Base-by-base conservation (phyloP, 2,329 filamentous ascomycete species). In the Colletotrichum eleusines region DNA sequence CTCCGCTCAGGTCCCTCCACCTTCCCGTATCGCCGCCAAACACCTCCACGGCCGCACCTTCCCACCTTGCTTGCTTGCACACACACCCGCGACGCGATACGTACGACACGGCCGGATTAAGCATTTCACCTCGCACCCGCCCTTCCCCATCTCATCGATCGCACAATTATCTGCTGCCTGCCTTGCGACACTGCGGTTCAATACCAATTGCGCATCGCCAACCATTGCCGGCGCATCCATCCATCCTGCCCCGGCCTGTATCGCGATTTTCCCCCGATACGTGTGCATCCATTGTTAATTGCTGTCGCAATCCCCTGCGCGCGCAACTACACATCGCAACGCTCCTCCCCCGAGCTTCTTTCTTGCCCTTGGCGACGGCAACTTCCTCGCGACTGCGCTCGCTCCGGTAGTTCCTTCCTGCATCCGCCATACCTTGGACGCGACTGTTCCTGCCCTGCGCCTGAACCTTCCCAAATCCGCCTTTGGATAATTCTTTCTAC, bases 1-100 rank as follows among this genome's bases (percentile, higher is more conserved):
- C 80, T 77, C 81, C 80, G 76, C 68, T 58, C 78, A 81, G 80
- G 72, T 74, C 72, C 77, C 78, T 79, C 78, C 75, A 71, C 66
- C 67, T 57, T 40, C 55, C 69, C 69, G 66, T 55, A 67, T 67
- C 63, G 67, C 66, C 63, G 67, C 65, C 63, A 71, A 60, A 63
- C 46, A 40, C 48, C n/a, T 35, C 46, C 53, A 48, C 60, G n/a
- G 51, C 50, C 38, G 38, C 61, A 55, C 63, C 50, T 66, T 35
- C 40, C 63, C 40, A 42, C 14, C 38, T 16, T 16, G 38, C n/a
- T n/a, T n/a, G n/a, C n/a, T n/a, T n/a, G n/a, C n/a, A n/a, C n/a
- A n/a, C 38, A 53, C 59, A 50, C 60, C 38, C 44, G 51, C 63
- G 51, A 67, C 64, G 26, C 55, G 42, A 59, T 23, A 42, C 63